Evolutionary conservation across 108 stramenopile species (phyloP), one percentile per base, ranked within the genome.

Genomic region (Schizochytrium sp.): DNA sequence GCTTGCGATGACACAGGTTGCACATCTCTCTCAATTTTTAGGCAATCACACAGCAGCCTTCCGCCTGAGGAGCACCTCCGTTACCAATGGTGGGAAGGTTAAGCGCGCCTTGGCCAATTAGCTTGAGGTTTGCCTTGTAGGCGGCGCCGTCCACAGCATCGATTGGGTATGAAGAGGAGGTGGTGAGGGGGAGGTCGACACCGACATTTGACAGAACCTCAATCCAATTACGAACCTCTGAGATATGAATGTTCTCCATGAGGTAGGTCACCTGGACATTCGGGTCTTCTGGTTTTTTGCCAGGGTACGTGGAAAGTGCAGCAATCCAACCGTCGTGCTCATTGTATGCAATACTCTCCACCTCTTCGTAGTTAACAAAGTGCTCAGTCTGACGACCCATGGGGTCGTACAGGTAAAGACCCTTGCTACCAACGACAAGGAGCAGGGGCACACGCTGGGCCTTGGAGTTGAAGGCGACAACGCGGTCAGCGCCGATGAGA

Each of bases 71-170:
- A 2, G 45, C 5, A 13, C 50, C 50, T 10, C 50, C 76, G 53
- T 83, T 83, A n/a, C 53, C 17, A 42, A 83, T 83, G 50, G 53
- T 40, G 28, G 76, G 76, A 28, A 83, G 76, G 50, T 55, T 55
- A 53, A 83, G 76, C 8, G 76, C 76, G 53, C 76, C 76, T n/a
- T 7, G 0, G 47, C 76, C 76, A 28, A 83, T 40, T n/a, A 83
- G 47, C 53, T 83, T 83, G 76, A 83, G 76, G 53, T 83, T 83
- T n/a, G 47, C 50, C 76, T 83, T 83, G 76, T 83, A 83, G 10
- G 53, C 47, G 15, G 47, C 15, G 13, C 50, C 50, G 47, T 83
- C 76, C 10, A 49, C 50, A 10, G 76, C 76, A 2, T 83, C 76
- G 50, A 83, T 83, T 17, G 76, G 76, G 47, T 55, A 49, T 38